These are phyloP conservation scores for Flaveria brownii DNA, from an alignment of 129 eudicot species.

Conservation along the genomic window DNA sequence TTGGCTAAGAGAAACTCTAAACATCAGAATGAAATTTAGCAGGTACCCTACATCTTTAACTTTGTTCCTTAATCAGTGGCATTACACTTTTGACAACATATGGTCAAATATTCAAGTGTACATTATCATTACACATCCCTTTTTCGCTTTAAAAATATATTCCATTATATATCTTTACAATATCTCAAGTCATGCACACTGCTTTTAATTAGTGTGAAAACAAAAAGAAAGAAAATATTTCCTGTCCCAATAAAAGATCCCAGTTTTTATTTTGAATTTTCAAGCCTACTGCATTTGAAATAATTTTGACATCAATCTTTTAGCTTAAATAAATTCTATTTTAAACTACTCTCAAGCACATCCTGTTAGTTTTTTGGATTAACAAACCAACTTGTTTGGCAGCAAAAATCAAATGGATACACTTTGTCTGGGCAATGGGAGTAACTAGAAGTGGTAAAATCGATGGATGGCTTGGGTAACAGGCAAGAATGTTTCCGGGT, in stretches of 20 bases:
- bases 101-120: conserved; percentile 26
- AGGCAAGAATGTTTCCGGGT: background rate
- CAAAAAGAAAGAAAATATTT: conserved; percentile 28
- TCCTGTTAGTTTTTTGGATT: background rate
- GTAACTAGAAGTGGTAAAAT: background rate
- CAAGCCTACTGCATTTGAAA: conserved; percentile 30
- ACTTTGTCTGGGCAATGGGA: background rate
- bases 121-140: conserved; percentile 36
- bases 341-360: background rate
- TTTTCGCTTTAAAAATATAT: conserved; percentile 22
- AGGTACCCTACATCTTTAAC: conserved; percentile 41
- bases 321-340: background rate
- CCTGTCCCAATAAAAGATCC: conserved; percentile 23
- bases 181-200: background rate
- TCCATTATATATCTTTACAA: conserved; percentile 28
- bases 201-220: conserved; percentile 20
- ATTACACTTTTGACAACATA: conserved; percentile 37
- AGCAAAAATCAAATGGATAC: background rate
- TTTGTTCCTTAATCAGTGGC: conserved; percentile 46
- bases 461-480: background rate
- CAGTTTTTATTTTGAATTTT: conserved; percentile 28
- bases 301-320: conserved; percentile 23
- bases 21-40: conserved; percentile 14
- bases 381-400: background rate
- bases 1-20: conserved; percentile 16